Evolutionary conservation across 768 basidiomycete species (phyloP).

Genomic region (Megacollybia marginata): DNA sequence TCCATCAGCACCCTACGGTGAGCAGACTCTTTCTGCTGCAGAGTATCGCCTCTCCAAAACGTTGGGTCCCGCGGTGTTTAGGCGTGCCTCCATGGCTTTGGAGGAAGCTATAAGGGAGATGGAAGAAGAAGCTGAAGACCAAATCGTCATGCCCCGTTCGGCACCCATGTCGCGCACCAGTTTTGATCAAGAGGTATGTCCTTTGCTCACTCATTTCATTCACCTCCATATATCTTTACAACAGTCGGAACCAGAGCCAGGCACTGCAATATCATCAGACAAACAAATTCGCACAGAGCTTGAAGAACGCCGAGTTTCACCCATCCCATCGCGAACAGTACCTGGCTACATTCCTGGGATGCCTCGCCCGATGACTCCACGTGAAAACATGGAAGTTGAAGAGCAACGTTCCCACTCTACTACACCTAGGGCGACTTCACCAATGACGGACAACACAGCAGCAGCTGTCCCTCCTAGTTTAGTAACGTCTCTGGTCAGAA

Average conservation of each 20-base stretch:
- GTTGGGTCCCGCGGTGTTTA: slow-evolving; percentile 43
- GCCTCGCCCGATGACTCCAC: slow-evolving; percentile 89
- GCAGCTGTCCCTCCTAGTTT: slow-evolving; percentile 20
- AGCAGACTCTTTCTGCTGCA: slow-evolving; percentile 29
- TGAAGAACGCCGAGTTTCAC: slow-evolving; percentile 49
- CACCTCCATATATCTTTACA: not conserved
- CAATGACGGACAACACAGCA: slow-evolving; percentile 30
- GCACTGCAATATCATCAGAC: slow-evolving; percentile 67
- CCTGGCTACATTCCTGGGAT: slow-evolving; percentile 89
- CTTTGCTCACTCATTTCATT: slow-evolving; percentile 18
- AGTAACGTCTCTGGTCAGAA: slow-evolving; percentile 34
- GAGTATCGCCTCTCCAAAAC: slow-evolving; percentile 42
- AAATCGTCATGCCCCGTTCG: slow-evolving; percentile 68
- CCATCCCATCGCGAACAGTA: slow-evolving; percentile 52
- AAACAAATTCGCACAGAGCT: slow-evolving; percentile 39
- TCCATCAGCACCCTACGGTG: slow-evolving; percentile 28
- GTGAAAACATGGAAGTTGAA: slow-evolving; percentile 59
- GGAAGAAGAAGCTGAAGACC: slow-evolving; percentile 70
- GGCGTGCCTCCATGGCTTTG: slow-evolving; percentile 66
- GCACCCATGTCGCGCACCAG: slow-evolving; percentile 37
- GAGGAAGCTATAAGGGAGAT: slow-evolving; percentile 73
- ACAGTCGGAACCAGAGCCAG: slow-evolving; percentile 44
- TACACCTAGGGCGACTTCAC: slow-evolving; percentile 75
- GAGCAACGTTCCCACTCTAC: slow-evolving; percentile 66
- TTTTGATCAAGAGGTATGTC: slow-evolving; percentile 22